Conservation (phyloP, 345 rosid species). For the Viola odorata region DNA sequence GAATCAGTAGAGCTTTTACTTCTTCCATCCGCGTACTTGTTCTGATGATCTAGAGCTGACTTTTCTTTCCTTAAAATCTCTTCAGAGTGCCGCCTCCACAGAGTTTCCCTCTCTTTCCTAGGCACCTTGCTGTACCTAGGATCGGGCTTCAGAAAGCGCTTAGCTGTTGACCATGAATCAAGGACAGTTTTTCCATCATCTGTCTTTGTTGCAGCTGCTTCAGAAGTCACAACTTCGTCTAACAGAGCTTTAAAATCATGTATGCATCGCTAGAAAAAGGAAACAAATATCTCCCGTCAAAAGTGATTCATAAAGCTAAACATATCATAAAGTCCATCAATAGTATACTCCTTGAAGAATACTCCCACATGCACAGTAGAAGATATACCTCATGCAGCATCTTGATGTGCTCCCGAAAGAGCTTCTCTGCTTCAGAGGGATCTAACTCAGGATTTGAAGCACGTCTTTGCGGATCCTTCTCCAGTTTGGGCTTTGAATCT, state of each 20-base stretch:
- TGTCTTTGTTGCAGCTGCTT: slow-evolving; percentile 57
- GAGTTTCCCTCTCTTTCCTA: slow-evolving; percentile 64
- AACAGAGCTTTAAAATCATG: slow-evolving; percentile 65
- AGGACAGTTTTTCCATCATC: slow-evolving; percentile 73
- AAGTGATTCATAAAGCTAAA: neutral
- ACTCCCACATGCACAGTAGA: neutral
- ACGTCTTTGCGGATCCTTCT: slow-evolving; percentile 95
- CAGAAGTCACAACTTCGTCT: slow-evolving; percentile 62
- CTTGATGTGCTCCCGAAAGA: slow-evolving; percentile 86
- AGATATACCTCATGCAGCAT: slow-evolving; percentile 67
- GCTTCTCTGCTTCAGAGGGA: slow-evolving; percentile 75
- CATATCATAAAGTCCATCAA: neutral
- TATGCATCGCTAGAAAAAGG: slow-evolving; percentile 47
- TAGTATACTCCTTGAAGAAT: neutral
- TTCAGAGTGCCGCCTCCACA: slow-evolving; percentile 74
- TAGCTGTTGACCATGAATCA: slow-evolving; percentile 91
- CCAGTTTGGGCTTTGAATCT: slow-evolving; percentile 76
- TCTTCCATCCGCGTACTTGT: slow-evolving; percentile 39
- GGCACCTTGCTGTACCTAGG: slow-evolving; percentile 82
- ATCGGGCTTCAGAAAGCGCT: slow-evolving; percentile 66
- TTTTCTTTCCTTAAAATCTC: slow-evolving; percentile 58
- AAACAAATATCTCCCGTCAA: neutral
- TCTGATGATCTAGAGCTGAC: slow-evolving; percentile 32
- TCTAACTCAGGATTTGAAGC: slow-evolving; percentile 73
- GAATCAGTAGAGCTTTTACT: slow-evolving; percentile 39